A percentile compares a stretch with the other conserved stretches of the same genome.
These are phyloP conservation scores for Verticillium alfalfae DNA, from an alignment of 2,329 filamentous ascomycete species.

Conservation along the genomic window DNA sequence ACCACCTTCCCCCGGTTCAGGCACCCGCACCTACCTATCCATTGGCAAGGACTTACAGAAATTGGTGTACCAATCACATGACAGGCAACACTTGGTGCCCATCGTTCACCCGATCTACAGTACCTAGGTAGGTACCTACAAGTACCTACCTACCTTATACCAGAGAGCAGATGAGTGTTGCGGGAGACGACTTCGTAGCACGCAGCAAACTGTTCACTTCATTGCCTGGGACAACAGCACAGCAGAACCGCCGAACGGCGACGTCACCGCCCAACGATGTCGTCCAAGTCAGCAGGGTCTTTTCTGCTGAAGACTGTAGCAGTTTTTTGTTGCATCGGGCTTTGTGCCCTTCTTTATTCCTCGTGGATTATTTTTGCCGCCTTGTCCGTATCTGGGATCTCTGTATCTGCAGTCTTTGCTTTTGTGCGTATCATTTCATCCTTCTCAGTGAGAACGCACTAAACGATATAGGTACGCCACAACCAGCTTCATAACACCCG, in stretches of 20 bases:
- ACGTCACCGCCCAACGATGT: neutral
- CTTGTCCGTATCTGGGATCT: neutral
- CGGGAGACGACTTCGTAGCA: too few species aligned
- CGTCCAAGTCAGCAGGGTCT: constrained; percentile 2
- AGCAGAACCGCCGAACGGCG: too few species aligned
- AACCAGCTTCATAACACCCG: neutral
- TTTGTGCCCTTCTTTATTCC: neutral
- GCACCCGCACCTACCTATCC: neutral
- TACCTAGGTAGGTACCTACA: too few species aligned
- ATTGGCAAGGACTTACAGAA: neutral
- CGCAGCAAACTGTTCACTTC: too few species aligned
- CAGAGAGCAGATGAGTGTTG: too few species aligned
- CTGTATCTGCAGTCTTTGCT: constrained; percentile 17
- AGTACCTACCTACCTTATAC: too few species aligned
- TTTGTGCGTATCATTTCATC: constrained; percentile 16
- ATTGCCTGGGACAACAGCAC: too few species aligned
- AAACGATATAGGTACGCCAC: neutral
- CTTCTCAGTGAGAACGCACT: neutral
- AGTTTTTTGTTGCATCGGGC: constrained; percentile 3
- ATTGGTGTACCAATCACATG: too few species aligned
- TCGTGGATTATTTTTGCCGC: neutral
- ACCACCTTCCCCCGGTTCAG: neutral
- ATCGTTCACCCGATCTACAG: too few species aligned
- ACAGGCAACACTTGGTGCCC: too few species aligned
- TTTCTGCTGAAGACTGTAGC: constrained; percentile 5